Evolutionary conservation across 768 basidiomycete species (phyloP).

Genomic region (Melanogaster broomeanus): DNA sequence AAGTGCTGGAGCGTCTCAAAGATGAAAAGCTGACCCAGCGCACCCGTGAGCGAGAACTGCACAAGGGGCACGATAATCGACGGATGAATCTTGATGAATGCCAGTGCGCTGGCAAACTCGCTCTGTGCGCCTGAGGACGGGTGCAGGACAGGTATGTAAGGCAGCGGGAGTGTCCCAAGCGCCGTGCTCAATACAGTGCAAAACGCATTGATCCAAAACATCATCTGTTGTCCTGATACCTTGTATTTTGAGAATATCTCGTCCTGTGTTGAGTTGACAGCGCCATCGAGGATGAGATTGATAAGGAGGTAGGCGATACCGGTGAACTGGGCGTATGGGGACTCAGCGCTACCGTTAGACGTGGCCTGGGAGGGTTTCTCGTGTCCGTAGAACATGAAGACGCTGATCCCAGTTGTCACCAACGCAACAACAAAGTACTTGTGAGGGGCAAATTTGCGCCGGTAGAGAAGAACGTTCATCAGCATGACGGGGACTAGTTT

Average conservation of each 20-base stretch:
- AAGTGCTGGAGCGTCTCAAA: constrained; percentile 95
- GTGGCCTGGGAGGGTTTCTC: constrained; percentile 44
- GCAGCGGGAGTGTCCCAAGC: constrained; percentile 74
- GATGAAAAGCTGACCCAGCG: constrained; percentile 95
- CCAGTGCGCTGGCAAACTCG: constrained; percentile 68
- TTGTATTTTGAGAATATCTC: constrained; percentile 85
- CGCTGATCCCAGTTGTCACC: constrained; percentile 88
- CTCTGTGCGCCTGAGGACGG: constrained; percentile 58
- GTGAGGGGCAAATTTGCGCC: constrained; percentile 87
- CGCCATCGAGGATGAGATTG: constrained; percentile 90
- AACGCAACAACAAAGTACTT: constrained; percentile 95
- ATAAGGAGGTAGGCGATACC: constrained; percentile 77
- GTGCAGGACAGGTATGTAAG: constrained; percentile 80
- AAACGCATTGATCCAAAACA: constrained; percentile 96
- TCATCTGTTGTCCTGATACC: constrained; percentile 93
- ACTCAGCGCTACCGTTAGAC: constrained; percentile 34
- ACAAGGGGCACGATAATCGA: constrained; percentile 69
- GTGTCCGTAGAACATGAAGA: constrained; percentile 90
- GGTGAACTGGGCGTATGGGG: constrained; percentile 60
- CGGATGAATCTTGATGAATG: constrained; percentile 80
- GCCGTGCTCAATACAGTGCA: constrained; percentile 71
- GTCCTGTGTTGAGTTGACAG: constrained; percentile 95
- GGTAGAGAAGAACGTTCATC: constrained; percentile 95
- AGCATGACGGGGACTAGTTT: constrained; percentile 98
- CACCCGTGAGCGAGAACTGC: constrained; percentile 88